phyloP scores from a whole-genome alignment of 2,329 filamentous ascomycete genomes.

The Teratosphaeria nubilosa region DNA sequence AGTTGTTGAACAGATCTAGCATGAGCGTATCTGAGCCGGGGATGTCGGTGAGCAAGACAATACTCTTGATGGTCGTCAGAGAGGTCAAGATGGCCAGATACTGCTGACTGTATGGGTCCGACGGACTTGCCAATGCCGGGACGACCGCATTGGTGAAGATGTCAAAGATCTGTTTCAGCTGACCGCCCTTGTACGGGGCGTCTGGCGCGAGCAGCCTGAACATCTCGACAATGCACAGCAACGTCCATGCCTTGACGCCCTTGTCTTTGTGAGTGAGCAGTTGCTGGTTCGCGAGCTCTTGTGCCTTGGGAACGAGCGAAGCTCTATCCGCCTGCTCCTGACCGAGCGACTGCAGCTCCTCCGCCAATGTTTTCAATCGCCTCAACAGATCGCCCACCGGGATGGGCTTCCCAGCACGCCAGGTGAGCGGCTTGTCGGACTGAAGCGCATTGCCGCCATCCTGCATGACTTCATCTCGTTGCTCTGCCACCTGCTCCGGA shows the following conservation, averaged over 20 bases:
- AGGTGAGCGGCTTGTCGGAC: slow-evolving; percentile 80
- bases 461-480: slow-evolving; percentile 8
- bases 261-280: slow-evolving; percentile 85
- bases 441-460: slow-evolving; percentile 39
- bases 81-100: slow-evolving; percentile 86
- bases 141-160: slow-evolving; percentile 77
- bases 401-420: slow-evolving; percentile 86
- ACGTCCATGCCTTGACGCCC: slow-evolving; percentile 80
- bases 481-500: slow-evolving; percentile 12
- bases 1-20: slow-evolving; percentile 69
- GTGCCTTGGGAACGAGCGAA: slow-evolving; percentile 75
- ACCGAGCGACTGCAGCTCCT: slow-evolving; percentile 75
- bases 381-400: slow-evolving; percentile 69
- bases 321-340: slow-evolving; percentile 75
- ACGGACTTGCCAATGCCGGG: slow-evolving; percentile 74
- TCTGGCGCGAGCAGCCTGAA: slow-evolving; percentile 86
- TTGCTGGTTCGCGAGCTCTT: slow-evolving; percentile 72
- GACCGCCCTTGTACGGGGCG: slow-evolving; percentile 81
- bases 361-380: slow-evolving; percentile 68
- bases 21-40: slow-evolving; percentile 71
- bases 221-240: slow-evolving; percentile 86
- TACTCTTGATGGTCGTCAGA: slow-evolving; percentile 85
- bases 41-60: slow-evolving; percentile 81
- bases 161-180: slow-evolving; percentile 93
- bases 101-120: slow-evolving; percentile 83